Percentiles rank a stretch among this genome's conserved stretches.
Evolutionary conservation across 176 grass and related monocot species (phyloP).

Genomic region (Phragmites australis): DNA sequence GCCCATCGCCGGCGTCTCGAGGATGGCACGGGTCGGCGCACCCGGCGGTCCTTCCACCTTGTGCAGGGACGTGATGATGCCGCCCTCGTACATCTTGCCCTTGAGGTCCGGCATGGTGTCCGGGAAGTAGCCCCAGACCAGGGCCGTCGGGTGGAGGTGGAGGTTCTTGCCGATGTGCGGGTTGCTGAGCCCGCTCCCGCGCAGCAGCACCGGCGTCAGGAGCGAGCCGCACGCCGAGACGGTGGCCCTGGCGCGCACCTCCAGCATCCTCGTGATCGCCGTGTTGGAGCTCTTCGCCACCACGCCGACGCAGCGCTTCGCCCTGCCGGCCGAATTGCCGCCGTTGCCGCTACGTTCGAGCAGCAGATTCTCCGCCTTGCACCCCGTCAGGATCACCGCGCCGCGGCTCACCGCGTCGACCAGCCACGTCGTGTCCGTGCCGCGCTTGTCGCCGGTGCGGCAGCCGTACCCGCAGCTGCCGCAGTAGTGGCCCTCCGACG

Average conservation of each 20-base stretch:
- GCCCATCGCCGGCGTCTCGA: slow-evolving; percentile 67
- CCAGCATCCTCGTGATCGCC: slow-evolving; percentile 49
- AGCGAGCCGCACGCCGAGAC: slow-evolving; percentile 68
- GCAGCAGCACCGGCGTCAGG: slow-evolving; percentile 73
- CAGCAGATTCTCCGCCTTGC: slow-evolving; percentile 82
- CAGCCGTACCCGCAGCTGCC: slow-evolving; percentile 77
- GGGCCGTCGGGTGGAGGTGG: slow-evolving; percentile 65
- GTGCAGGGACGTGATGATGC: slow-evolving; percentile 90
- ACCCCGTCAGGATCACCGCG: slow-evolving; percentile 70
- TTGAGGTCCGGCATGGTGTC: slow-evolving; percentile 49
- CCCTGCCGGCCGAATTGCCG: neutral
- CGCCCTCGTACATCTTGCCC: slow-evolving; percentile 75
- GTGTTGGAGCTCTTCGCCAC: slow-evolving; percentile 53
- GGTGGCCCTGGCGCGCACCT: slow-evolving; percentile 66
- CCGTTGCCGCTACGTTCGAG: slow-evolving; percentile 9
- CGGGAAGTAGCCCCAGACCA: slow-evolving; percentile 93
- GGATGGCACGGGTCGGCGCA: slow-evolving; percentile 41
- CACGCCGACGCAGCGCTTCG: slow-evolving; percentile 61
- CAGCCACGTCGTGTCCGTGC: slow-evolving; percentile 86
- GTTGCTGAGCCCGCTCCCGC: slow-evolving; percentile 65
- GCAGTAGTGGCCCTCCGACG: slow-evolving; percentile 71
- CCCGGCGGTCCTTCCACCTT: slow-evolving; percentile 50
- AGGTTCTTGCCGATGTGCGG: slow-evolving; percentile 86
- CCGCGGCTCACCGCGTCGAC: slow-evolving; percentile 69
- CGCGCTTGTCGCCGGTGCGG: slow-evolving; percentile 73